phyloP scores from a whole-genome alignment of 345 rosid species.

The Hibiscus trionum region DNA sequence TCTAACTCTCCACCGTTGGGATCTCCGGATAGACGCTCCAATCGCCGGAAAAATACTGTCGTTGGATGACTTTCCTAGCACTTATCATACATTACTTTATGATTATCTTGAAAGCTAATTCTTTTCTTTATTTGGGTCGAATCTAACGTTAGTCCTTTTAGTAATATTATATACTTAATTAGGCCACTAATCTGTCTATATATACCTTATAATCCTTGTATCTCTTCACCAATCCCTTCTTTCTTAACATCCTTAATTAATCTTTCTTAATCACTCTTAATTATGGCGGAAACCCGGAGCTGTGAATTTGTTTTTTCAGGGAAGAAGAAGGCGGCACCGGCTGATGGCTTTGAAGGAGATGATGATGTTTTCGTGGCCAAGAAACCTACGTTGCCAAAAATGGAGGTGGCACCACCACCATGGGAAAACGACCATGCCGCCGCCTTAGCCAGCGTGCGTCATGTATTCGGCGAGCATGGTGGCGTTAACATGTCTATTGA shows the following conservation, averaged over 20 bases:
- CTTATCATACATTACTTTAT: too few relatives aligned
- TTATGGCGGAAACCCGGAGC: constrained; percentile 36
- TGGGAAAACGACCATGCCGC: constrained; percentile 63
- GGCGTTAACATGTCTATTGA: constrained; percentile 98
- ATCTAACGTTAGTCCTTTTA: too few relatives aligned
- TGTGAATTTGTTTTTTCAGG: constrained; percentile 30
- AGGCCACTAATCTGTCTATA: not conserved
- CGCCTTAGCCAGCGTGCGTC: constrained; percentile 63
- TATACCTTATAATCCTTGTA: not conserved
- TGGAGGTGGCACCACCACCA: not conserved
- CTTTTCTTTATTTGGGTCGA: too few relatives aligned
- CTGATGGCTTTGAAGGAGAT: constrained; percentile 33
- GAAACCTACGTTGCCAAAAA: constrained; percentile 36
- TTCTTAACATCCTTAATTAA: not conserved
- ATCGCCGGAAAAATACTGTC: too few relatives aligned
- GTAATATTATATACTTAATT: too few relatives aligned
- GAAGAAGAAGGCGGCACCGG: constrained; percentile 39
- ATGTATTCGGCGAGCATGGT: constrained; percentile 95
- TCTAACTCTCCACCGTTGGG: too few relatives aligned
- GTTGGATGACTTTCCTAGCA: too few relatives aligned
- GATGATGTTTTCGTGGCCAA: constrained; percentile 26
- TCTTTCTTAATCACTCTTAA: not conserved
- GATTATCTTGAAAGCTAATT: too few relatives aligned
- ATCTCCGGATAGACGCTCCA: too few relatives aligned
- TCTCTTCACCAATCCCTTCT: not conserved